Base-by-base conservation (phyloP, 2,329 filamentous ascomycete species). In the Pyrenophora graminea region DNA sequence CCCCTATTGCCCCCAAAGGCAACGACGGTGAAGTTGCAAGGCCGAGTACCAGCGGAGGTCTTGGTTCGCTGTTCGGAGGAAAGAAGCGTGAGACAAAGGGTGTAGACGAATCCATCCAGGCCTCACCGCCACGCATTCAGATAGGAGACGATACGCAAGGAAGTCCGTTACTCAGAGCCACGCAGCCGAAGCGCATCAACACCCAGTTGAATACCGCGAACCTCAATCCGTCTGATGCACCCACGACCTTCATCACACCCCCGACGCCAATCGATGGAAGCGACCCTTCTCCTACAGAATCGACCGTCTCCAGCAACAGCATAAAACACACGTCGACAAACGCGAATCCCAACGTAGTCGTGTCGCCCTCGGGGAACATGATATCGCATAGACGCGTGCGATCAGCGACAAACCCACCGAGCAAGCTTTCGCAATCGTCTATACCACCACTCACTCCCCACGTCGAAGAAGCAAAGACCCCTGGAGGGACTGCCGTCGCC, bases 391-490 rank as follows among this genome's bases (percentile, higher is more conserved):
- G 79, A 77, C 79, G 84, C 32, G 80, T 79, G 51, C 79, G 82
- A 61, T 86, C 84, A 59, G 77, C 80, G 48, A 83, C 82, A 46
- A 74, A 74, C 55, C 67, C 69, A 37, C 92, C 91, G 27, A 97
- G 91, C 80, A 97, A 95, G 75, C 81, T 97, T 32, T 96, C 92
- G 27, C 91, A 86, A 86, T 58, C 81, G 83, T 47, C 85, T 83
- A 56, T 66, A 34, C 64, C 70, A 13, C 88, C 91, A 7, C 78
- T 94, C 45, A 89, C 91, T 3, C 90, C 91, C 6, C 89, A 87
- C 0, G 79, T 84, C 32, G 92, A 97, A 71, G 86, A 86, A 63
- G 69, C 77, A n/a, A 85, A 84, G 54, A 79, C 82, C 62, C 66
- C 84, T 30, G 78, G 82, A 25, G 81, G 83, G 47, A 79, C 82